Evolutionary conservation across 371 early-diverging fungal species (phyloP).

Genomic region (Rhizopus delemar): DNA sequence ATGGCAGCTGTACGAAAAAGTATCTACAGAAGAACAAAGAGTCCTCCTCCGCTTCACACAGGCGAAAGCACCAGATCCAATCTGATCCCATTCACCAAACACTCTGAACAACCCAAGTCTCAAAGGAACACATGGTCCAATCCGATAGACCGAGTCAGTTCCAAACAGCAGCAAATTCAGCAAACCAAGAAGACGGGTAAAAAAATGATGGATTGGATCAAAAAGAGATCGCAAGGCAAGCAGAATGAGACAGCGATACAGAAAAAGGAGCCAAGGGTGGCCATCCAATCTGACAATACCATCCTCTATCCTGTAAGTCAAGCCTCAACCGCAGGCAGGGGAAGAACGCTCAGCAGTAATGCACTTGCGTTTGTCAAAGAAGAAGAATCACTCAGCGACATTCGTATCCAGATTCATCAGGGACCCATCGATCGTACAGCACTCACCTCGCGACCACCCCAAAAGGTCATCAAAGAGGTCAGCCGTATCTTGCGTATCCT

Average conservation of each 20-base stretch:
- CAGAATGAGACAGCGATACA: not conserved
- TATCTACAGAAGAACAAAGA: slow-evolving; percentile 23
- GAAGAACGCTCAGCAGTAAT: slow-evolving; percentile 1
- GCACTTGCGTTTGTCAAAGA: slow-evolving; percentile 5
- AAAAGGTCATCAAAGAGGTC: slow-evolving; percentile 66
- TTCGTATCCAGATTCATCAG: slow-evolving; percentile 69
- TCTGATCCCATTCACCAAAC: slow-evolving; percentile 9
- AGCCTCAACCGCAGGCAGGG: not conserved
- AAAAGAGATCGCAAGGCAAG: slow-evolving; percentile 63
- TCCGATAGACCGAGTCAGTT: slow-evolving; percentile 13
- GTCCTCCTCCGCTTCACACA: slow-evolving; percentile 1
- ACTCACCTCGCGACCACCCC: slow-evolving; percentile 70
- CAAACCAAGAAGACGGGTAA: slow-evolving; percentile 46
- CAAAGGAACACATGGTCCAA: slow-evolving; percentile 16
- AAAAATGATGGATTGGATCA: slow-evolving; percentile 73
- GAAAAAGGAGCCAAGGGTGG: not conserved
- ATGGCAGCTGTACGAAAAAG: slow-evolving; percentile 25
- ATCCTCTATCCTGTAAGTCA: not conserved
- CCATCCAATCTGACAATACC: not conserved
- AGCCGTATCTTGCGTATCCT: slow-evolving; percentile 62
- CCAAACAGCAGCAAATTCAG: slow-evolving; percentile 4
- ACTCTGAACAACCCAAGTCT: not conserved
- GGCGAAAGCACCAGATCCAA: not conserved
- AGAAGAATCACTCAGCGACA: slow-evolving; percentile 11
- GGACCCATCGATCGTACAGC: slow-evolving; percentile 78